Conservation (phyloP, 805 yeast genomes). For the Suhomyces sp. region DNA sequence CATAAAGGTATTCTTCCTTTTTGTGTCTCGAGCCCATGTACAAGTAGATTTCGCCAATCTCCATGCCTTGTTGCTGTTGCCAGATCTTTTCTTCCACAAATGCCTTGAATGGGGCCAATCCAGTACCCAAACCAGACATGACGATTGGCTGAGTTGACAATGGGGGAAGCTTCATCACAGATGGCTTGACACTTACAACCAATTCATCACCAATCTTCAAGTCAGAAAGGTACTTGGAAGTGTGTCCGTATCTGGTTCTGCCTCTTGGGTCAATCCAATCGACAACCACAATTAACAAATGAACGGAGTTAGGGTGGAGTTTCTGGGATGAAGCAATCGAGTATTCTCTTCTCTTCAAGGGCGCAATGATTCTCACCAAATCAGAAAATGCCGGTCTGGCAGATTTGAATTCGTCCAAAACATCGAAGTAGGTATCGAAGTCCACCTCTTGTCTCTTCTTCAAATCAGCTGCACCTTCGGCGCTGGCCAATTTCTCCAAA, state of each 20-base stretch:
- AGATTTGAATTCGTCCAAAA: conserved; percentile 72
- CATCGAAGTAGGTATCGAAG: conserved; percentile 75
- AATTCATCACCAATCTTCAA: conserved; percentile 77
- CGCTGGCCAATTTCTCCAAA: conserved; percentile 61
- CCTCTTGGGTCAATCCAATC: conserved; percentile 91
- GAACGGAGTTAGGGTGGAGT: conserved; percentile 87
- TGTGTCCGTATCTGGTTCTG: conserved; percentile 86
- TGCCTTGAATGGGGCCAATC: conserved; percentile 97
- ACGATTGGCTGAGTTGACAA: conserved; percentile 83
- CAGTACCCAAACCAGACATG: conserved; percentile 97
- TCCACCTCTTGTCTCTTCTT: conserved; percentile 84
- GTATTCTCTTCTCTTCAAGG: conserved; percentile 94
- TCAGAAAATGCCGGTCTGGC: conserved; percentile 76
- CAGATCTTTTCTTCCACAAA: conserved; percentile 92
- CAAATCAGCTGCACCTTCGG: conserved; percentile 81
- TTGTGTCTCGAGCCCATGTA: conserved; percentile 94
- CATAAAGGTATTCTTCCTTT: conserved; percentile 91
- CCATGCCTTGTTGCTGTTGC: conserved; percentile 85
- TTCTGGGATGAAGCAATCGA: conserved; percentile 96
- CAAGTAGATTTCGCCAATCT: conserved; percentile 84
- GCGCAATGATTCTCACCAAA: conserved; percentile 70
- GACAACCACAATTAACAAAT: conserved; percentile 88
- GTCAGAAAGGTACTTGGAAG: conserved; percentile 86
- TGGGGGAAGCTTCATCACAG: conserved; percentile 95
- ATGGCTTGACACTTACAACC: conserved; percentile 92